A percentile compares a stretch with the other conserved stretches of the same genome.
Evolutionary conservation across 108 stramenopile species (phyloP).

Genomic region (Nitzschia sp.): DNA sequence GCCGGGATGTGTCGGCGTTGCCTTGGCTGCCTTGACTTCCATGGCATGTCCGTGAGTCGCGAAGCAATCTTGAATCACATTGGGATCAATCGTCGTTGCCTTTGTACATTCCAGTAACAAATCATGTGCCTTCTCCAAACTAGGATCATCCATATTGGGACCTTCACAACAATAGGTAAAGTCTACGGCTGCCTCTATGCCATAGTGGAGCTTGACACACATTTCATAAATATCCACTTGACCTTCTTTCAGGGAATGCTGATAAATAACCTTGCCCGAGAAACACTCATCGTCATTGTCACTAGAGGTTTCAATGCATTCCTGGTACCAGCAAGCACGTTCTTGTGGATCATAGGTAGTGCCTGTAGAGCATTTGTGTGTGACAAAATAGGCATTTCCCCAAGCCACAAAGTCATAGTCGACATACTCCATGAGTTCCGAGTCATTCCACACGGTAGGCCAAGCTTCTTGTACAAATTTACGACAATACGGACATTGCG

Average conservation of each 20-base stretch:
- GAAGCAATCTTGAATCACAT: constrained; percentile 21
- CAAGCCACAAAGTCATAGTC: constrained; percentile 41
- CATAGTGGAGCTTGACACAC: constrained; percentile 24
- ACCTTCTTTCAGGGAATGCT: constrained; percentile 36
- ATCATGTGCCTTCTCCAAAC: not conserved
- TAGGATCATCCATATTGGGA: constrained; percentile 24
- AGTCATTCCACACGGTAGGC: constrained; percentile 28
- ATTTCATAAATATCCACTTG: constrained; percentile 39
- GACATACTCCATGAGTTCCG: constrained; percentile 19
- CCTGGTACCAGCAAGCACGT: constrained; percentile 33
- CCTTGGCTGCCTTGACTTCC: constrained; percentile 34
- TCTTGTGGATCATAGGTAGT: constrained; percentile 25
- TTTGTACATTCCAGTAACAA: constrained; percentile 13
- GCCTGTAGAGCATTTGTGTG: constrained; percentile 13
- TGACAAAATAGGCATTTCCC: constrained; percentile 44
- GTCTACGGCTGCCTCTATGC: constrained; percentile 28
- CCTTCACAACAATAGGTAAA: constrained; percentile 40
- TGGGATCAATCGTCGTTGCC: not conserved
- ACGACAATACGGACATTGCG: constrained; percentile 41
- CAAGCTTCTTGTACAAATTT: constrained; percentile 36
- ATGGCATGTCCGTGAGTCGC: constrained; percentile 12
- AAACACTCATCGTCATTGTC: constrained; percentile 28
- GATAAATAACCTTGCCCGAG: constrained; percentile 26
- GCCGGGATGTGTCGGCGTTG: constrained; percentile 36
- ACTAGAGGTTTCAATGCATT: too few relatives aligned